Evolutionary conservation across 352 stramenopile genomes (phyloP), one percentile per base, ranked within the genome.

Genomic region (Thraustochytrium striatum): DNA sequence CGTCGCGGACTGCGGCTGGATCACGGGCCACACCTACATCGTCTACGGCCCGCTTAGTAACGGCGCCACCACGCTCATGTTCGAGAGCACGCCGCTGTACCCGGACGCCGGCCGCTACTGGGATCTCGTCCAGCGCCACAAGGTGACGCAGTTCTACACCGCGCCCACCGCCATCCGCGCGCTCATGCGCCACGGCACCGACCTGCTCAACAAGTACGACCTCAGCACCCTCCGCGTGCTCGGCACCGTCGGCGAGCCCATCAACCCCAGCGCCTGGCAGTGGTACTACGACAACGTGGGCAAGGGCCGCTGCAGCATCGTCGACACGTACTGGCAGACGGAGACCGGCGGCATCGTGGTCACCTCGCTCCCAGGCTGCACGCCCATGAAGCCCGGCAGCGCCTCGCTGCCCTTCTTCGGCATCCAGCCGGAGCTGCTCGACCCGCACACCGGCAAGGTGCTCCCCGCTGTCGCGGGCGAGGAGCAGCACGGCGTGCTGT

Each of bases 271-370:
- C 84, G 90, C 96, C 33, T 98, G 93, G 93, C 87, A 88, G 30
- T 98, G 94, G 95, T 98, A 98, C 84, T 97, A 95, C 81, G 87
- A 96, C 80, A 85, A 94, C 43, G 88, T 97, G 39, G 88, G 89
- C 30, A 87, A 90, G 32, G 32, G 30, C 9, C 33, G 61, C 28
- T 85, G 83, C 79, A 91, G 92, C 78, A 90, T 98, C 41, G 90
- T 95, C 19, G 93, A 98, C 84, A 98, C 95, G 41, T 98, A 97
- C 85, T 98, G 94, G 94, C 95, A 98, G 86, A 98, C 95, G 2
- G 95, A 98, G 86, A 97, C 92, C 33, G 93, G 89, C 57, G 93
- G 91, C 73, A 93, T 97, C 83, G 84, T 98, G 33, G 89, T 95
- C 50, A 91, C 95, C 0, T 95, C 95, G 65, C 84, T 98, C 8